Base-by-base conservation (phyloP, 2,329 filamentous ascomycete species). In the Hirsutella thompsonii region DNA sequence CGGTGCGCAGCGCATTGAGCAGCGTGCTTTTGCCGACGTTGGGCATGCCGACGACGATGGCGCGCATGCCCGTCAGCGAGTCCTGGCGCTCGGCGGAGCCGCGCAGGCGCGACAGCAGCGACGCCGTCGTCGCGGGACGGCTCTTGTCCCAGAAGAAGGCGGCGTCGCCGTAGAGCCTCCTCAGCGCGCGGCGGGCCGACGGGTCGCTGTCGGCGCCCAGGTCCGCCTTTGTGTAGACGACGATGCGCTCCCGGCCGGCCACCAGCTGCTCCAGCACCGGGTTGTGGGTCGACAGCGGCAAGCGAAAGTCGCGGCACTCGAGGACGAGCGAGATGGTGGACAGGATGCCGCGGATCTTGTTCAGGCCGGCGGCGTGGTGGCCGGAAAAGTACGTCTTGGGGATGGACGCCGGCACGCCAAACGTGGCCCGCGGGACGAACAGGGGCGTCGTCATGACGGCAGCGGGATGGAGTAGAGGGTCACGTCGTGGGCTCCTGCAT, bases 11-110 rank as follows among this genome's bases (percentile, higher is more conserved):
- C 14, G 80, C 76, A 59, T 98, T 98, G 34, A 98, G 76, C n/a
- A 98, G 69, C 1, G 89, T 88, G 37, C 86, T 94, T 63, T 98
- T 98, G 29, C 92, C 92, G 0, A 94, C 86, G 56, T 98, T 98
- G 29, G 92, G 92, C 89, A 98, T 95, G 42, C 92, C 92, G 13
- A 96, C 89, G 1, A 96, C 76, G 59, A 98, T 74, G 42, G 88
- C 76, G 38, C 88, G 77, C 50, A 87, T 74, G n/a, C 88, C 89
- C 8, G 84, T 80, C n/a, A 96, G 64, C 19, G 74, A 75, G 50
- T 78, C 59, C 18, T 59, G 48, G 2, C 46, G 47, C 14, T 40
- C 44, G 16, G 61, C 60, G 16, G 54, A 45, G 32, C 56, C 49
- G 30, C 55, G 57, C 16, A 66, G 54, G 26, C 56, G 53, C 16